Percentiles rank a stretch among this genome's conserved stretches.
phyloP scores from a whole-genome alignment of 805 yeast species.

The Sugiyamaella smithiae region DNA sequence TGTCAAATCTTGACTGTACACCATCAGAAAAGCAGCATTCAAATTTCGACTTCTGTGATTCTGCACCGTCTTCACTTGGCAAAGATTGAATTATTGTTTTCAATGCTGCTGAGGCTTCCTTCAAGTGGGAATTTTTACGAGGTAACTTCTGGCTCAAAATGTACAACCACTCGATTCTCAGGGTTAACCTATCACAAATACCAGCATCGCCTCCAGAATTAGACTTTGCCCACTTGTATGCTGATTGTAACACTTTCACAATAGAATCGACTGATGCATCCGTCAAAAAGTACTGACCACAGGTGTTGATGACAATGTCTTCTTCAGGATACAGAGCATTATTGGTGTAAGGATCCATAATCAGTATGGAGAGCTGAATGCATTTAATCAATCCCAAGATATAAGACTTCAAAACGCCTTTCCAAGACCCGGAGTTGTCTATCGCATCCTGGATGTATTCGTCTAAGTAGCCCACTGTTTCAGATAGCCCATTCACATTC shows the following conservation, averaged over 20 bases:
- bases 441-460: conserved; percentile 9
- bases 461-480: conserved; percentile 7
- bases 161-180: conserved; percentile 25
- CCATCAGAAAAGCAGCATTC: conserved; percentile 19
- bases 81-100: not conserved
- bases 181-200: not conserved
- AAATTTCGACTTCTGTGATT: conserved; percentile 4
- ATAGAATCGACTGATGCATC: conserved; percentile 22
- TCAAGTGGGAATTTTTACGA: conserved; percentile 9
- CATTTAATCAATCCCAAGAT: conserved; percentile 29
- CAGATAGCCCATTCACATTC: not conserved
- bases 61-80: not conserved
- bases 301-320: conserved; percentile 42
- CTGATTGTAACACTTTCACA: conserved; percentile 26
- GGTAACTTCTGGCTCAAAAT: conserved; percentile 21
- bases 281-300: conserved; percentile 49
- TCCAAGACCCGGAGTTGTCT: conserved; percentile 16
- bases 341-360: conserved; percentile 18
- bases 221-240: conserved; percentile 44
- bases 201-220: not conserved
- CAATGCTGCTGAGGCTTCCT: not conserved
- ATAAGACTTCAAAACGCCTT: conserved; percentile 23
- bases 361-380: conserved; percentile 20
- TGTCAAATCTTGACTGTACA: conserved; percentile 29
- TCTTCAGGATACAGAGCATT: conserved; percentile 33